These are phyloP conservation scores for Capillidium rhysosporum DNA, from an alignment of 371 early-diverging fungal species.

Conservation along the genomic window DNA sequence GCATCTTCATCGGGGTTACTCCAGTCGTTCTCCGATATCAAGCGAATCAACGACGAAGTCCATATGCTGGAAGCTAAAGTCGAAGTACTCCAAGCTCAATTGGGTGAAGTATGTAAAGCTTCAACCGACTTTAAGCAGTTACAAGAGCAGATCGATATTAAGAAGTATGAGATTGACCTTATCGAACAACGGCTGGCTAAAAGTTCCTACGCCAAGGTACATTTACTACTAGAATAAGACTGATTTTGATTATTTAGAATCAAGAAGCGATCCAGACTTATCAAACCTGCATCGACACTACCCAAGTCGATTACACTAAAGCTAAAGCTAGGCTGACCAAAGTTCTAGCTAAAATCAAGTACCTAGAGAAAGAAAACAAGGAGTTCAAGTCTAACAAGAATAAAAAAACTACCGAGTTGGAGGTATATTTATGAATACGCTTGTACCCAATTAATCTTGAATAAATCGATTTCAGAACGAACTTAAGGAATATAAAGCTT, in stretches of 20 bases:
- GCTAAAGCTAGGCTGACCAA: slow-evolving; percentile 20
- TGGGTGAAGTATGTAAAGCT: slow-evolving; percentile 16
- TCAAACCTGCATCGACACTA: slow-evolving; percentile 19
- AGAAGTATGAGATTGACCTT: slow-evolving; percentile 43
- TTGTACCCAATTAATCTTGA: not conserved
- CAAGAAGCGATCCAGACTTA: slow-evolving; percentile 13
- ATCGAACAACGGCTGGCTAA: slow-evolving; percentile 44
- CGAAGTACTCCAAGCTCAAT: slow-evolving; percentile 20
- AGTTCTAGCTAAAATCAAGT: slow-evolving; percentile 18
- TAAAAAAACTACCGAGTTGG: slow-evolving; percentile 56
- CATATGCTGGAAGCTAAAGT: slow-evolving; percentile 21
- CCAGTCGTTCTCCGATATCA: slow-evolving; percentile 39
- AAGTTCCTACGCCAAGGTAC: slow-evolving; percentile 43
- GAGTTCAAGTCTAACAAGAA: slow-evolving; percentile 72
- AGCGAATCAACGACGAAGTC: slow-evolving; percentile 28
- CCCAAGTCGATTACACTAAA: slow-evolving; percentile 17
- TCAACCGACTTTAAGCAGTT: slow-evolving; percentile 21
- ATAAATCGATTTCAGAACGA: not conserved
- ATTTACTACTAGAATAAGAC: slow-evolving; percentile 10
- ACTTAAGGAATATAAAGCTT: not conserved
- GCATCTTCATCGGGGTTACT: slow-evolving; percentile 57
- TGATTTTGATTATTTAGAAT: slow-evolving; percentile 7
- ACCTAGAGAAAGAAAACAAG: slow-evolving; percentile 70
- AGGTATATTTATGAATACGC: slow-evolving; percentile 18
- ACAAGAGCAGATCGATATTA: slow-evolving; percentile 43